Evolutionary conservation across 1,284 basidiomycete genomes (phyloP).

Genomic region (Sanghuangporus weigelae): DNA sequence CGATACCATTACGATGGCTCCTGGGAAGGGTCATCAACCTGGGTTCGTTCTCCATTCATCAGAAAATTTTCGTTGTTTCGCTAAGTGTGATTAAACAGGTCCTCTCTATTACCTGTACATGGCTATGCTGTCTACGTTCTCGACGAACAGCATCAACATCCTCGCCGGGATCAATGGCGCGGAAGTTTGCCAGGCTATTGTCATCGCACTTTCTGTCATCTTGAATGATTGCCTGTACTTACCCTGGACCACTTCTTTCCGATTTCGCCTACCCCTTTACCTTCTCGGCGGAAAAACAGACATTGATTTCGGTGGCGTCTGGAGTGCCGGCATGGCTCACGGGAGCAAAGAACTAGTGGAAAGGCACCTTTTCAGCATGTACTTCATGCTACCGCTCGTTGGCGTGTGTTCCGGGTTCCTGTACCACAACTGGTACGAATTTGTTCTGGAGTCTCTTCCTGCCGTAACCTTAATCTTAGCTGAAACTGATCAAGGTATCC

Average conservation of each 20-base stretch:
- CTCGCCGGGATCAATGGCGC: constrained; percentile 97
- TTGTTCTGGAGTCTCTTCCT: constrained; percentile 7
- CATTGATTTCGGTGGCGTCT: constrained; percentile 68
- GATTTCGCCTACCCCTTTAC: constrained; percentile 64
- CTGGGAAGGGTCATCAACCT: constrained; percentile 82
- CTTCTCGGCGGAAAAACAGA: constrained; percentile 61
- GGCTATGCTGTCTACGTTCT: constrained; percentile 92
- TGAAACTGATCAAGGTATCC: constrained; percentile 78
- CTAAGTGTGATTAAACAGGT: constrained; percentile 40
- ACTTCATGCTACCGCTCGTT: constrained; percentile 93
- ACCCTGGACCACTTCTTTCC: constrained; percentile 60
- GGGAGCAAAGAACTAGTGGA: constrained; percentile 87
- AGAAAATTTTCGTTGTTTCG: constrained; percentile 2
- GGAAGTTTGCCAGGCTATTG: constrained; percentile 88
- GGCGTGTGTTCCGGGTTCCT: constrained; percentile 87
- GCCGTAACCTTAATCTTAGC: neutral
- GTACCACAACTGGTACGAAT: constrained; percentile 86
- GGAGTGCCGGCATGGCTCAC: constrained; percentile 78
- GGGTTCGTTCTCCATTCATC: constrained; percentile 44
- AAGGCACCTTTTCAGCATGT: constrained; percentile 90
- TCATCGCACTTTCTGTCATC: constrained; percentile 89
- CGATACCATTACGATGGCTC: constrained; percentile 69
- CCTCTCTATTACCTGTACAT: constrained; percentile 97
- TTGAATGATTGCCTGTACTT: constrained; percentile 92
- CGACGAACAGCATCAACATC: constrained; percentile 98